Evolutionary conservation across 441 rosid genomes (phyloP), one percentile per base, ranked within the genome.

Genomic region (Gossypium gossypioides): DNA sequence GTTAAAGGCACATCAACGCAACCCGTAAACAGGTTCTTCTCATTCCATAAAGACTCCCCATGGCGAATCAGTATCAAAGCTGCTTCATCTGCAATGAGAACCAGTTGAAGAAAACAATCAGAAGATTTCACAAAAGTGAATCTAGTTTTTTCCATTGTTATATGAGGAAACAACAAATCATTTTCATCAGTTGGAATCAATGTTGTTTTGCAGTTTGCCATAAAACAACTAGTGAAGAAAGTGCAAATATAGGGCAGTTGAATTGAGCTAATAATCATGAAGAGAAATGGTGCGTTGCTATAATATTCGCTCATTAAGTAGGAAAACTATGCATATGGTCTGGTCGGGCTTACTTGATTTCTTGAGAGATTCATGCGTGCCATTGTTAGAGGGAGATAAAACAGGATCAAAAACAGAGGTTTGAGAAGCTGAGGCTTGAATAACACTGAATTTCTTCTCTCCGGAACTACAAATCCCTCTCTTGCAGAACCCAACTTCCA

Each of bases 31-130:
- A 92, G 86, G 83, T 94, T 94, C 90, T 91, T 92, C 80, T 91
- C 96, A 65, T 94, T 94, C 98, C 98, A 94, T 69, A 91, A 79
- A 19, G 98, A 94, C 75, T 94, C 98, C 22, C 97, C 98, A 58
- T 94, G 98, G 72, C 97, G 86, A 74, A 94, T 81, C 76, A 94
- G 84, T 72, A 94, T 94, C 83, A 94, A 72, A 71, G 98, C 87
- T 16, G 89, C 89, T 83, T 94, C 97, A 75, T 81, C 99, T 94
- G 84, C 22, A 54, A 79, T 44, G 5, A 21, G 58, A 60, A 73
- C 57, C 6, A 46, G 4, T 15, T 46, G 63, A 69, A 16, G 72
- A 15, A 16, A 74, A 19, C 9, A 5, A 71, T 77, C 1, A 67
- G 64, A 68, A 66, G 29, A 60, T 70, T 68, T 70, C 37, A 68